Evolutionary conservation across 495 filamentous ascomycete species (phyloP), one percentile per base, ranked within the genome.

Genomic region (Penicillium samsonianum): DNA sequence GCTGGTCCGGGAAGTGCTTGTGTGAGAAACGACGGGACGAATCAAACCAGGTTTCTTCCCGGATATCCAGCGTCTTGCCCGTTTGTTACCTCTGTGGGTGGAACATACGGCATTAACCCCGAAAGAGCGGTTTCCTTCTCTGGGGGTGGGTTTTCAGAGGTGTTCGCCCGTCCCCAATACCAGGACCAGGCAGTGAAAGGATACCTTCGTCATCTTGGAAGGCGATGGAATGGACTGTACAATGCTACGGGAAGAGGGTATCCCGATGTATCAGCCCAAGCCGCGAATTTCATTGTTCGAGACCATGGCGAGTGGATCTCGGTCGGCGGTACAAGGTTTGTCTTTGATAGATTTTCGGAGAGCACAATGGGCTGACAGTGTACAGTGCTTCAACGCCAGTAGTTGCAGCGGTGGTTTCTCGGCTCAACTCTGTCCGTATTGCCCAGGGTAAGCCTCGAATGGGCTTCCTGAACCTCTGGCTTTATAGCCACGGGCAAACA

Each of bases 31-130:
- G 85, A 90, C 53, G 87, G 87, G 23, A 77, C 72, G 20, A 81
- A 84, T 48, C 77, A 72, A 1, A 82, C 79, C 10, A 80, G 78
- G 35, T 91, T 90, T 68, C 67, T 84, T 6, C 82, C 89, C 8
- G 81, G 74, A 5, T 94, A 90, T 69, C 91, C 90, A 0, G 87
- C 87, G 0, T 78, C 82, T n/a, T 95, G 91, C 60, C 91, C 91
- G 0, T 94, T 85, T 64, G 85, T 94, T 5, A 96, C 90, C 0
- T 73, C 84, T 0, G 88, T 94, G 9, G 90, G 90, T 12, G 89
- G 86, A 5, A 90, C 87, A 0, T 72, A 74, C n/a, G 73, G 78
- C 17, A 75, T 80, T 1, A 65, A 73, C 3, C 79, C 84, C 7
- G 74, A 86, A 42, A 78, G 69, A 22, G 87, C 80, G 12, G 78